phyloP scores from a whole-genome alignment of 1,284 basidiomycete genomes.

The Bothia castanella region DNA sequence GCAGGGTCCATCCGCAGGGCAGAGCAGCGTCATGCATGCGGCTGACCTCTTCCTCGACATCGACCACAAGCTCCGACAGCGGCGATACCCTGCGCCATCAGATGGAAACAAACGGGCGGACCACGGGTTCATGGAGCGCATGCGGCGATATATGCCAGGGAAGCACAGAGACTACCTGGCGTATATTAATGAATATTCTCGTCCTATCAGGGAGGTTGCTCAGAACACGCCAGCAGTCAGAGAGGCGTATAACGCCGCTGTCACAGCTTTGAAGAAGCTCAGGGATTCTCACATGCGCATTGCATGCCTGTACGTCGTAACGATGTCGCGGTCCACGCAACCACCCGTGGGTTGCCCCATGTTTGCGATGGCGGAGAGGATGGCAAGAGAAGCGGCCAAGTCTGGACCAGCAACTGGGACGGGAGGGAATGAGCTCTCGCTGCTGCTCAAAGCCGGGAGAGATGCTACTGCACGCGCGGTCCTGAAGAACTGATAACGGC shows the following conservation, averaged over 20 bases:
- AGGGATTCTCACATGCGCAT: conserved; percentile 87
- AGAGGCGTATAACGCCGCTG: conserved; percentile 76
- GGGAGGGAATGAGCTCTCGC: conserved; percentile 80
- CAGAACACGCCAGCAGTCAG: conserved; percentile 52
- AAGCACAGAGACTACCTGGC: conserved; percentile 65
- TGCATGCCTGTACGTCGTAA: conserved; percentile 82
- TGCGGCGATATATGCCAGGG: conserved; percentile 81
- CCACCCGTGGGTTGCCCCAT: conserved; percentile 48
- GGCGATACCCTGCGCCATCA: conserved; percentile 68
- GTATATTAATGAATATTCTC: conserved; percentile 47
- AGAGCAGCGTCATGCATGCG: conserved; percentile 86
- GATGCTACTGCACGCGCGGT: conserved; percentile 78
- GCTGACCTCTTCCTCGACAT: conserved; percentile 79
- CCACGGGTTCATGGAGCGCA: conserved; percentile 75
- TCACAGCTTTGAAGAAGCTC: conserved; percentile 75
- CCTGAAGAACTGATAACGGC: conserved; percentile 32
- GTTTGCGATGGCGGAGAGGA: conserved; percentile 49
- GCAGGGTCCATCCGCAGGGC: conserved; percentile 91
- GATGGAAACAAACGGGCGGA: conserved; percentile 60
- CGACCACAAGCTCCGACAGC: conserved; percentile 76
- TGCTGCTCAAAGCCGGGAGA: conserved; percentile 81
- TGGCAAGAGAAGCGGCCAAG: conserved; percentile 41
- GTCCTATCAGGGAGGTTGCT: conserved; percentile 57
- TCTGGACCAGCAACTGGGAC: conserved; percentile 70
- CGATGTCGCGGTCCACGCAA: conserved; percentile 58